These are phyloP conservation scores for Rhipidocladum racemiflorum DNA, from an alignment of 176 grass and related monocot species.

Conservation along the genomic window DNA sequence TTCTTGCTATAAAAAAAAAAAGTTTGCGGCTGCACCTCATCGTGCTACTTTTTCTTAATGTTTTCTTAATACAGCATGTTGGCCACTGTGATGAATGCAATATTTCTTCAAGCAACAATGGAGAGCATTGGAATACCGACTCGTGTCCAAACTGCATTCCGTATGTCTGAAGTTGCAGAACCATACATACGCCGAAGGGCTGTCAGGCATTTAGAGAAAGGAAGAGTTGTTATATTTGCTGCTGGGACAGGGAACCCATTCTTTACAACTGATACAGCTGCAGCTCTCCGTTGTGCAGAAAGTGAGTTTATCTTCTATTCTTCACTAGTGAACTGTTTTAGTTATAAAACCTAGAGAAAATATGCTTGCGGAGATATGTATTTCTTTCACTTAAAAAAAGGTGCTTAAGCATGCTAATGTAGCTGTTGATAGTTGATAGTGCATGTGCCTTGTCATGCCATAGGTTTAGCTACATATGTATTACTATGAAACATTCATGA, in stretches of 20 bases:
- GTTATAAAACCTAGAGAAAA: neutral
- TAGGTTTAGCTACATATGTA: neutral
- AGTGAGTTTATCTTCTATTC: conserved; percentile 60
- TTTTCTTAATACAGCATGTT: conserved; percentile 67
- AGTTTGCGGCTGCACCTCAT: neutral
- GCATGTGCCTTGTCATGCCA: neutral
- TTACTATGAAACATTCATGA: neutral
- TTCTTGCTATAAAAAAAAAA: conserved; percentile 5
- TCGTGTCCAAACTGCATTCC: conserved; percentile 93
- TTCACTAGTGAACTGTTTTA: neutral
- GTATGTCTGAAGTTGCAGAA: conserved; percentile 99
- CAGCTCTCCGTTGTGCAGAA: conserved; percentile 95
- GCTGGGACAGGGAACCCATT: conserved; percentile 97
- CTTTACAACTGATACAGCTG: conserved; percentile 97
- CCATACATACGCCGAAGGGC: conserved; percentile 95
- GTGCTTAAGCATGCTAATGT: neutral
- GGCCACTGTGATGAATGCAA: conserved; percentile 98
- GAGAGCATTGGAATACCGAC: conserved; percentile 97
- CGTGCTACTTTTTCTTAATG: neutral
- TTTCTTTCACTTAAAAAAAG: neutral
- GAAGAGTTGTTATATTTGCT: conserved; percentile 98
- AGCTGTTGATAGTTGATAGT: neutral
- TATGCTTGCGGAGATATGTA: neutral
- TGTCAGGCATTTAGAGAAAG: conserved; percentile 94
- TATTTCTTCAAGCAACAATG: conserved; percentile 99